These are phyloP conservation scores for Escallonia herrerae DNA, from an alignment of 129 eudicot species.

Conservation along the genomic window DNA sequence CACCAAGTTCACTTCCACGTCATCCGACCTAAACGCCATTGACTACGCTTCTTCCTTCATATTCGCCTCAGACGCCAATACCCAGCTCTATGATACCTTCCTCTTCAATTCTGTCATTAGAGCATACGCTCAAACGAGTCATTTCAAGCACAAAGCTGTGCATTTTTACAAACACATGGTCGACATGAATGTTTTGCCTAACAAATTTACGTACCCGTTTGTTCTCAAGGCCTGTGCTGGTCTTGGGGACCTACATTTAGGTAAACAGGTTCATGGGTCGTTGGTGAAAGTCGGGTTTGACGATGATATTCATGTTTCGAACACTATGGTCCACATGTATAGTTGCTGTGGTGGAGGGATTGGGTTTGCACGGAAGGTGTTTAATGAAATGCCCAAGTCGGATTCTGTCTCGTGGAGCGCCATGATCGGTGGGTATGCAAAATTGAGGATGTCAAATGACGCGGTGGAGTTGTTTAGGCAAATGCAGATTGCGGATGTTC, in stretches of 20 bases:
- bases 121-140: slow-evolving; percentile 49
- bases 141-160: slow-evolving; percentile 24
- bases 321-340: slow-evolving; percentile 72
- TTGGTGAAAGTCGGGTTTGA: slow-evolving; percentile 60
- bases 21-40: slow-evolving; percentile 47
- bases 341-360: slow-evolving; percentile 43
- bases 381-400: slow-evolving; percentile 50
- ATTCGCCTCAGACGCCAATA: slow-evolving; percentile 37
- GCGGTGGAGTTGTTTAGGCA: slow-evolving; percentile 61
- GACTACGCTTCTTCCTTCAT: slow-evolving; percentile 49
- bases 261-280: slow-evolving; percentile 53
- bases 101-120: slow-evolving; percentile 73
- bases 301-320: slow-evolving; percentile 50
- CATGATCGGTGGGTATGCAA: slow-evolving; percentile 67
- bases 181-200: slow-evolving; percentile 38
- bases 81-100: slow-evolving; percentile 53
- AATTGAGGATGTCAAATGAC: slow-evolving; percentile 44
- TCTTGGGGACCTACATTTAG: slow-evolving; percentile 36
- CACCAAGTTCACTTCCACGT: slow-evolving; percentile 61
- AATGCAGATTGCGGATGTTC: slow-evolving; percentile 59
- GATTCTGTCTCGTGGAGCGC: slow-evolving; percentile 71
- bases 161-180: slow-evolving; percentile 44
- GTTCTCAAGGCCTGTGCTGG: slow-evolving; percentile 84
- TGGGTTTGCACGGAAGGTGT: slow-evolving; percentile 42
- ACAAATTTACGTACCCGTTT: slow-evolving; percentile 77